phyloP scores from a whole-genome alignment of 768 basidiomycete species.

The Myochromella boudieri region DNA sequence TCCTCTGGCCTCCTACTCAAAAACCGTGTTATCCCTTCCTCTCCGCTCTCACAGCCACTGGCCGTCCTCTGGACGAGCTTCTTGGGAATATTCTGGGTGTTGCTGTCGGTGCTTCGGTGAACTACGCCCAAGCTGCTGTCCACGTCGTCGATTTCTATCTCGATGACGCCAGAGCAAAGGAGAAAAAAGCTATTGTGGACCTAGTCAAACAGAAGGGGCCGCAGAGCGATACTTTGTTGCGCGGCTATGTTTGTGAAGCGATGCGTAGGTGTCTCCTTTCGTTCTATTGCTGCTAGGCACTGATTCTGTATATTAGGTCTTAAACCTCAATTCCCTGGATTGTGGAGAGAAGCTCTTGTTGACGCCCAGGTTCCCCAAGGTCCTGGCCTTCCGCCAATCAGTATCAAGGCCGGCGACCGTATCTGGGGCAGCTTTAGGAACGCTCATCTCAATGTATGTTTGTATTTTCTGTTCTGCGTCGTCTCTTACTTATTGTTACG shows the following conservation, averaged over 20 bases:
- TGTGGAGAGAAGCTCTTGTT: conserved; percentile 34
- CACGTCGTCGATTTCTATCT: conserved; percentile 56
- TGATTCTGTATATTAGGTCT: conserved; percentile 23
- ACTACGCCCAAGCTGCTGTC: conserved; percentile 44
- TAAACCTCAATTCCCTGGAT: conserved; percentile 39
- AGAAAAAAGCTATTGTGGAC: conserved; percentile 37
- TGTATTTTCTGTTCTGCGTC: conserved; percentile 4
- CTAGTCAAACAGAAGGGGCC: conserved; percentile 33
- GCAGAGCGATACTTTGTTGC: conserved; percentile 33
- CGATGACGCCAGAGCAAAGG: conserved; percentile 36
- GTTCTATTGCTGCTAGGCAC: background rate
- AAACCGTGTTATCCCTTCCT: conserved; percentile 41
- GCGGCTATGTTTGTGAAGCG: conserved; percentile 51
- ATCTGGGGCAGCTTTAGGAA: conserved; percentile 41
- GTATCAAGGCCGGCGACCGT: conserved; percentile 39
- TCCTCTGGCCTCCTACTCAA: conserved; percentile 11
- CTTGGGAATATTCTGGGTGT: conserved; percentile 45
- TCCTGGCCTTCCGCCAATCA: conserved; percentile 28
- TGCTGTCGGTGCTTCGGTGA: conserved; percentile 45
- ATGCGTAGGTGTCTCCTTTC: conserved; percentile 38
- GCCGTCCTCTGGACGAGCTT: conserved; percentile 38
- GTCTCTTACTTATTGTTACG: background rate
- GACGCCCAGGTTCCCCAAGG: conserved; percentile 36
- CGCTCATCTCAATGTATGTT: conserved; percentile 39
- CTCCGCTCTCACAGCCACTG: conserved; percentile 32